Percentiles rank a stretch among this genome's conserved stretches.
Conservation (phyloP, 495 filamentous ascomycete genomes). For the Staphylotrichum tortipilum region DNA sequence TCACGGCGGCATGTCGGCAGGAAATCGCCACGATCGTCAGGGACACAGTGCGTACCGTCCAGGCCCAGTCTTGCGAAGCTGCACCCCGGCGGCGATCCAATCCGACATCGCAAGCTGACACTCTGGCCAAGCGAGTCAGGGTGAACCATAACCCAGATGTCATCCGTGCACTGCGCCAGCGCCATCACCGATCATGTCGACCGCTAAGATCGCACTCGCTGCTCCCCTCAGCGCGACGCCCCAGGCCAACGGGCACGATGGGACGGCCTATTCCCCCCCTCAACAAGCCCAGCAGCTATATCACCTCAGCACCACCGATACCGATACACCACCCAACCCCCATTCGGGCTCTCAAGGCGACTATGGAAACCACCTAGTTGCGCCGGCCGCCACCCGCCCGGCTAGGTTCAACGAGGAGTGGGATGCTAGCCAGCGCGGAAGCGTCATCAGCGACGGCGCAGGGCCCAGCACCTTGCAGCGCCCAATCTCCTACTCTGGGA, state of each 20-base stretch:
- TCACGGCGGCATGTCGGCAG: background rate
- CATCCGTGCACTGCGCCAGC: slow-evolving; percentile 4
- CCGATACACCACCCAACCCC: slow-evolving; percentile 36
- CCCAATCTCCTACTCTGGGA: slow-evolving; percentile 40
- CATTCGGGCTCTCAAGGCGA: slow-evolving; percentile 33
- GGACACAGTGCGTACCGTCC: slow-evolving; percentile 2
- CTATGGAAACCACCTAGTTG: slow-evolving; percentile 16
- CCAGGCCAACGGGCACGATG: slow-evolving; percentile 7
- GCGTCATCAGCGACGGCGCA: slow-evolving; percentile 47
- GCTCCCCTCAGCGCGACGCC: too few relatives aligned
- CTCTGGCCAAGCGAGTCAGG: background rate
- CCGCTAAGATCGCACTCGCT: slow-evolving; percentile 13
- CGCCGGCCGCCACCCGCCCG: slow-evolving; percentile 19
- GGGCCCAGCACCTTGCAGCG: slow-evolving; percentile 37
- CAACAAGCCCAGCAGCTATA: slow-evolving; percentile 16
- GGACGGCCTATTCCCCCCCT: slow-evolving; percentile 16
- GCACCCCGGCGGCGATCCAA: too few relatives aligned
- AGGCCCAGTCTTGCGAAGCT: too few relatives aligned
- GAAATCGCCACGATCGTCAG: background rate
- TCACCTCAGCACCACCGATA: slow-evolving; percentile 20
- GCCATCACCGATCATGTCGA: slow-evolving; percentile 15
- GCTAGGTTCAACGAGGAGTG: slow-evolving; percentile 63
- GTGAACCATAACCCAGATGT: slow-evolving; percentile 4
- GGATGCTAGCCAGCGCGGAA: slow-evolving; percentile 58
- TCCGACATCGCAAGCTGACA: too few relatives aligned